Evolutionary conservation across 1,284 basidiomycete genomes (phyloP), one percentile per base, ranked within the genome.

Genomic region (Cutaneotrichosporon spelunceum): DNA sequence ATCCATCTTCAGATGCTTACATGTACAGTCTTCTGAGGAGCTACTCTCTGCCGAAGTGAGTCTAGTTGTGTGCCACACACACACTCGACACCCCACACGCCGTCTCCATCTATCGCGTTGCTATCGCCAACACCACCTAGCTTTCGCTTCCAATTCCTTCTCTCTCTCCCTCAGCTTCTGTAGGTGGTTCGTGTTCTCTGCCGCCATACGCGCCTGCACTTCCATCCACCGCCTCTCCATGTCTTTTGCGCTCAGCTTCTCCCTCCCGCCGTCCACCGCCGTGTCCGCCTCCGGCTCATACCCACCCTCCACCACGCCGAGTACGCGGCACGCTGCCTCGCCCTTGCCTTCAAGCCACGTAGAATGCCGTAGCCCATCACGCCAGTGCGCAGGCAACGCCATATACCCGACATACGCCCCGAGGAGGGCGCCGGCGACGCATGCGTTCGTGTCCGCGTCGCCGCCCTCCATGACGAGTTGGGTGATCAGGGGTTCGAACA

Each of bases 361-460:
- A 5, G 55, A 54, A 36, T 59, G 55, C 8, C 13, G 54, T 19
- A 65, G 48, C 1, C 60, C 60, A 19, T 48, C 57, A n/a, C 54
- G 54, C 63, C 63, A 65, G n/a, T 36, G 48, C 3, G 50, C 21
- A 0, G 63, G 63, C 4, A 65, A 54, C 3, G 57, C 48, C 10
- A 24, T 24, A 36, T 61, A 65, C 2, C 60, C 63, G 2, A 59
- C 24, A n/a, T 59, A 65, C 3, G 63, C 63, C 23, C 63, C 63
- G 23, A 65, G 60, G 9, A 65, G 47, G 8, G 63, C 60, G 23
- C 63, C 63, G 8, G 63, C 63, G 4, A 59, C 56, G 23, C 54
- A 59, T 19, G 63, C 63, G 39, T 65, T 65, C 9, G 63, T 65
- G 57, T 65, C 63, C 5, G 63, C 63, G 50, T 65, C 63, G n/a